A percentile compares a stretch with the other conserved stretches of the same genome.
These are phyloP conservation scores for Suhomyces faveliae DNA, from an alignment of 805 yeast species.

Conservation along the genomic window DNA sequence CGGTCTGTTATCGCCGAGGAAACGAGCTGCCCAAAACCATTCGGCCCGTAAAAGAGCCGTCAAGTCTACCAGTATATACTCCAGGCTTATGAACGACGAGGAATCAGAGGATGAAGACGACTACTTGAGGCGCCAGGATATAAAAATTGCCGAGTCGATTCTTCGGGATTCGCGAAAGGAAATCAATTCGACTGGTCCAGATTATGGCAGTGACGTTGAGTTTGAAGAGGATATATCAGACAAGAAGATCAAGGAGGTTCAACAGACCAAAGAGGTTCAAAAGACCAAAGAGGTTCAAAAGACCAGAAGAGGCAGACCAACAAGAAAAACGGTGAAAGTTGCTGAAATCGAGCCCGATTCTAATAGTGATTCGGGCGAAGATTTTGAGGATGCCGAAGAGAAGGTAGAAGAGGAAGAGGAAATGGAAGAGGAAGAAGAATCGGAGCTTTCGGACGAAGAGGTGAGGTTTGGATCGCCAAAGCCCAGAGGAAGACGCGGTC, in stretches of 20 bases:
- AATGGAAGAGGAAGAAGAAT: conserved; percentile 5
- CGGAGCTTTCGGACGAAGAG: conserved; percentile 7
- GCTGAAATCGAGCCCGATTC: conserved; percentile 4
- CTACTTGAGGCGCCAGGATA: conserved; percentile 39
- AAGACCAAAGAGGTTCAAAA: not conserved
- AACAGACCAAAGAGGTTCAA: too few species aligned
- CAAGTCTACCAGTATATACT: conserved; percentile 24
- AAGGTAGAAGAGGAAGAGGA: conserved; percentile 5
- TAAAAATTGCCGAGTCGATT: conserved; percentile 43
- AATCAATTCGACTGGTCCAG: not conserved
- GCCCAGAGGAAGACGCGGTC: too few species aligned
- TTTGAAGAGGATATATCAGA: conserved; percentile 21
- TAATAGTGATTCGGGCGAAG: conserved; percentile 6
- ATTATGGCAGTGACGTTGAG: conserved; percentile 24
- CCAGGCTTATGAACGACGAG: conserved; percentile 32
- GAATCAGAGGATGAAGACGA: conserved; percentile 28
- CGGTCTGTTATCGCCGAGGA: conserved; percentile 46
- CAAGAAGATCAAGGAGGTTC: too few species aligned
- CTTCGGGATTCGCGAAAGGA: conserved; percentile 22
- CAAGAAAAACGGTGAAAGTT: not conserved
- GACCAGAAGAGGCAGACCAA: conserved; percentile 1
- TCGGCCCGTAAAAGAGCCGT: conserved; percentile 53
- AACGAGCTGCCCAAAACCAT: conserved; percentile 39
- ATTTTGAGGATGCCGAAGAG: conserved; percentile 6
- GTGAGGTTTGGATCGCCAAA: conserved; percentile 1